Evolutionary conservation across 768 basidiomycete genomes (phyloP).

Genomic region (Collybiopsis confluens): DNA sequence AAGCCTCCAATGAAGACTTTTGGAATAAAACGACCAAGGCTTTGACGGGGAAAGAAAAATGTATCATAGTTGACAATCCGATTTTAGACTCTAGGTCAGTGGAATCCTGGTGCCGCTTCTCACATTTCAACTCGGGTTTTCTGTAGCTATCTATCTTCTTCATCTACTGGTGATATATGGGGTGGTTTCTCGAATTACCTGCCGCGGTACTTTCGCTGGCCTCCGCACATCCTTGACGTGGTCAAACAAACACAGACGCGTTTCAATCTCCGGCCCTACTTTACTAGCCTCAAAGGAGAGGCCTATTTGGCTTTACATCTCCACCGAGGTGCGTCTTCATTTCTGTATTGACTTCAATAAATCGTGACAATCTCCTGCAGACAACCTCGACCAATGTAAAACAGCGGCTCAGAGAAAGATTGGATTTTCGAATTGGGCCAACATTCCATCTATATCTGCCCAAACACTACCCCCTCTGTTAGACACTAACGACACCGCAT

Average conservation of each 20-base stretch:
- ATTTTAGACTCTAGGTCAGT: constrained; percentile 41
- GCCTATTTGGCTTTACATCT: constrained; percentile 45
- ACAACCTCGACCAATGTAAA: constrained; percentile 41
- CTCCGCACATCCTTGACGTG: constrained; percentile 27
- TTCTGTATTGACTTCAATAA: neutral
- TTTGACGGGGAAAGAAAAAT: constrained; percentile 30
- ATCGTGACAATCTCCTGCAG: constrained; percentile 15
- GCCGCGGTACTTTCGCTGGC: constrained; percentile 38
- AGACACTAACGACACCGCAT: constrained; percentile 28
- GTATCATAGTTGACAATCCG: constrained; percentile 40
- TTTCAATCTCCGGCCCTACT: constrained; percentile 26
- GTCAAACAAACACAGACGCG: constrained; percentile 29
- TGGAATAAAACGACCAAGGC: constrained; percentile 34
- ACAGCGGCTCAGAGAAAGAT: constrained; percentile 26
- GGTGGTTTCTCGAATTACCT: constrained; percentile 35
- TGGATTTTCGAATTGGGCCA: constrained; percentile 46
- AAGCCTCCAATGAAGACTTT: constrained; percentile 19
- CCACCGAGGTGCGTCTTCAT: constrained; percentile 30
- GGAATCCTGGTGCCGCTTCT: neutral
- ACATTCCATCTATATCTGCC: constrained; percentile 31
- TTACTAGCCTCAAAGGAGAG: constrained; percentile 23
- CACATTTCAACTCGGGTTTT: neutral
- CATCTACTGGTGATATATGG: constrained; percentile 36
- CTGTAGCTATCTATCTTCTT: constrained; percentile 35
- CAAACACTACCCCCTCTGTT: constrained; percentile 32